Base-by-base conservation (phyloP, 768 basidiomycete genomes). In the Lentinula sp. region DNA sequence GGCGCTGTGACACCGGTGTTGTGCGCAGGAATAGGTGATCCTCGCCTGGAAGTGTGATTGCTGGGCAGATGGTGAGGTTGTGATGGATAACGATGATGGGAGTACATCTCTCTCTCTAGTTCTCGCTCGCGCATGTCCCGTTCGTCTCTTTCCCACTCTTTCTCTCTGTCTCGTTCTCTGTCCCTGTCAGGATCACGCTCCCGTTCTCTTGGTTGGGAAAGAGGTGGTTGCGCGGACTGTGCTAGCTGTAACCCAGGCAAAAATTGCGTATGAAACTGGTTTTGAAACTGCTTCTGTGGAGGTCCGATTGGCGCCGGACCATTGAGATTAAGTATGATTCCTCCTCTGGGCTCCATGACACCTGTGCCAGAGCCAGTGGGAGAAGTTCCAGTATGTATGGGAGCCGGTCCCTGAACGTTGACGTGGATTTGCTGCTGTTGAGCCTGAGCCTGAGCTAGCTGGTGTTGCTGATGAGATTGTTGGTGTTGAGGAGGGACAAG, bases 251-350 rank as follows among this genome's bases (percentile, higher is more conserved):
- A 18, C 6, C 69, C 69, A 43, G 64, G 63, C 10, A 70, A 70
- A 61, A 74, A 67, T 70, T 69, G 64, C 35, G 66, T 66, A 61
- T 75, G 70, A 62, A 74, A 74, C 65, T 74, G 54, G 58, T 50
- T 46, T 65, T 72, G 71, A 60, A 70, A 71, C 60, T 69, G 73
- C 36, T 66, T 65, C 58, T 68, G 72, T 1, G 70, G 64, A 55
- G 65, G 66, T 54, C 59, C 59, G 32, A 18, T 39, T 43, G 18
- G 33, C 7, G 4, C 18, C 13, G 32, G 32, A 15, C 36, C 39
- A 41, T 20, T 56, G 23, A 56, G 41, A n/a, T 56, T 41, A 23
- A 56, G 37, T n/a, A 56, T 56, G 2, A 33, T 18, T 3, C 57
- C 57, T 59, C 45, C 57, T 28, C 57, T 50, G 20, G 57, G 57